Percentiles rank a stretch among this genome's conserved stretches.
phyloP scores from a whole-genome alignment of 192 early-diverging fungal genomes.

The Chytriomyces sp. region DNA sequence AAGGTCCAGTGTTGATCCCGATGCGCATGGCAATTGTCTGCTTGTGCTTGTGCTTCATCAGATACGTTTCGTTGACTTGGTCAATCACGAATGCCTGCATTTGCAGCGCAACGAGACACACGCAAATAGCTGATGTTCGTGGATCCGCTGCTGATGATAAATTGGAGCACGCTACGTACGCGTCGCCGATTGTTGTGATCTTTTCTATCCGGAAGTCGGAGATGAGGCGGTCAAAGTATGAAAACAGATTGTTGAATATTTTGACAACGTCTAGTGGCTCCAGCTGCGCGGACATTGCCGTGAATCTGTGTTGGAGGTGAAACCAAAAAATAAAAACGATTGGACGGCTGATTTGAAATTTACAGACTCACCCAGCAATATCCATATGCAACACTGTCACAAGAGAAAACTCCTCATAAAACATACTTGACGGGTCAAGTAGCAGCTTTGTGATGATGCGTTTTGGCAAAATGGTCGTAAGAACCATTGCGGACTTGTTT shows the following conservation, averaged over 20 bases:
- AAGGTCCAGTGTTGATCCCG: slow-evolving; percentile 53
- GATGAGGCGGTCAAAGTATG: slow-evolving; percentile 53
- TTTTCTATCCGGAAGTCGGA: slow-evolving; percentile 54
- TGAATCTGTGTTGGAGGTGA: slow-evolving; percentile 42
- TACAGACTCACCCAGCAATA: slow-evolving; percentile 48
- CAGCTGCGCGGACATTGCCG: slow-evolving; percentile 53
- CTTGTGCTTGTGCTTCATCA: slow-evolving; percentile 42
- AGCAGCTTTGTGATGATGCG: slow-evolving; percentile 49
- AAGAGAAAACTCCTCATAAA: slow-evolving; percentile 51
- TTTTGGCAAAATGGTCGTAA: slow-evolving; percentile 56
- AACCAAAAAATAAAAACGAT: neutral
- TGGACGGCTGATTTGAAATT: slow-evolving; percentile 7
- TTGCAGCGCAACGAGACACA: slow-evolving; percentile 54
- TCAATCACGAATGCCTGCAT: slow-evolving; percentile 56
- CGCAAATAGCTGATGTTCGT: slow-evolving; percentile 45
- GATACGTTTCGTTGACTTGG: slow-evolving; percentile 43
- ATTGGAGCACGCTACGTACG: slow-evolving; percentile 54
- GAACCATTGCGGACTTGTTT: slow-evolving; percentile 43
- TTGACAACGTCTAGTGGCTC: slow-evolving; percentile 56
- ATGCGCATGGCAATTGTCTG: slow-evolving; percentile 54
- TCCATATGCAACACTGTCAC: slow-evolving; percentile 59
- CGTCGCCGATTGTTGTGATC: slow-evolving; percentile 53
- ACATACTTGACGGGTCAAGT: slow-evolving; percentile 46
- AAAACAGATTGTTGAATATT: slow-evolving; percentile 58
- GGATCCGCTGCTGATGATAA: slow-evolving; percentile 36